These are phyloP conservation scores for Cladosporium sp. DNA, from an alignment of 2,329 filamentous ascomycete genomes.

Conservation along the genomic window DNA sequence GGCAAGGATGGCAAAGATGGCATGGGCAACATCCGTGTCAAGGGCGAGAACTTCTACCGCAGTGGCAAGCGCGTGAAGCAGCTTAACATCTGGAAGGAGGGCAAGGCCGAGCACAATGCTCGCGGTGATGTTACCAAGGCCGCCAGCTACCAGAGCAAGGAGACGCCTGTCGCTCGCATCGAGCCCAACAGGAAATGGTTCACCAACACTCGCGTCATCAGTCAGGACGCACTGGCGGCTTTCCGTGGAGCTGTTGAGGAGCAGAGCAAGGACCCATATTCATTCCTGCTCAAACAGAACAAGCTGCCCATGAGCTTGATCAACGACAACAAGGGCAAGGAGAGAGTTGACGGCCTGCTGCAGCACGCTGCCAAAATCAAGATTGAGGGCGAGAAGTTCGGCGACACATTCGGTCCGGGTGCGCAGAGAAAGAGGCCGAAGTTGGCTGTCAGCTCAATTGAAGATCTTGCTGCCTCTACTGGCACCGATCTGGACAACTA, in stretches of 20 bases:
- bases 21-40: conserved; percentile 84
- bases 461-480: conserved; percentile 75
- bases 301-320: conserved; percentile 96
- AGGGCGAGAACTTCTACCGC: conserved; percentile 97
- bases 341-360: conserved; percentile 71
- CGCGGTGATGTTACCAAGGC: conserved; percentile 79
- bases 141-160: conserved; percentile 76
- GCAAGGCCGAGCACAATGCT: conserved; percentile 75
- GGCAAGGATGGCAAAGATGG: conserved; percentile 73
- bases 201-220: conserved; percentile 85
- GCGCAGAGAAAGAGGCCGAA: conserved; percentile 89
- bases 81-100: conserved; percentile 86
- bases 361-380: conserved; percentile 92
- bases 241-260: conserved; percentile 92
- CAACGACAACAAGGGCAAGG: conserved; percentile 63
- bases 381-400: conserved; percentile 79
- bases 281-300: conserved; percentile 92
- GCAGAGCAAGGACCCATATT: conserved; percentile 83
- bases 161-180: conserved; percentile 76
- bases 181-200: conserved; percentile 99
- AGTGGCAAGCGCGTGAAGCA: conserved; percentile 82
- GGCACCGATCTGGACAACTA: conserved; percentile 78
- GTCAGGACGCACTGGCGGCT: conserved; percentile 76
- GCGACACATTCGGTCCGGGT: conserved; percentile 88
- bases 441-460: conserved; percentile 73